Evolutionary conservation across 1,284 basidiomycete genomes (phyloP), one percentile per base, ranked within the genome.

Genomic region (Neotropicomus parvogracilis): DNA sequence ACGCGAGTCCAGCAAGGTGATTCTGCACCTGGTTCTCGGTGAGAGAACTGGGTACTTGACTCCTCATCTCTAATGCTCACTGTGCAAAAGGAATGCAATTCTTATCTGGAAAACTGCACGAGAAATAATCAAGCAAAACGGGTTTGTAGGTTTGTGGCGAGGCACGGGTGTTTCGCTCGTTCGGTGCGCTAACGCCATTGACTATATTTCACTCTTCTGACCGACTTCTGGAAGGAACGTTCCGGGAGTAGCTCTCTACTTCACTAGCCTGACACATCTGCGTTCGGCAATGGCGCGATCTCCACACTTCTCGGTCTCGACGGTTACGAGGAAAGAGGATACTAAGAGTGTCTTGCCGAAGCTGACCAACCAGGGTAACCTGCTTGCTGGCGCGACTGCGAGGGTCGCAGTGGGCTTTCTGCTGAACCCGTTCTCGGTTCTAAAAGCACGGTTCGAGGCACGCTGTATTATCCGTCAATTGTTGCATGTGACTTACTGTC

Each of bases 391-490:
- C 2, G 95, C 93, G 0, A 79, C 88, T 4, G 84, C 91, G 0
- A 80, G 97, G 40, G 86, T 93, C 11, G 75, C 75, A 0, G 90
- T 98, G 1, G 95, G 95, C 0, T 87, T 97, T 59, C 54, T 95
- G 0, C 64, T 99, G 51, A 98, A 95, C 64, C 97, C 95, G 0
- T 85, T 99, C 57, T 91, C 95, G 0, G 85, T 99, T 12, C 72
- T 99, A 49, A 99, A 99, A 70, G 91, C 95, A 19, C 80, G 95
- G 12, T 97, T 88, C 56, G 95, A 99, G 80, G 94, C 88, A 48
- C 40, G 83, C 68, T 12, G 14, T 26, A 34, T 29, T 17, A 20
- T 44, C 31, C 24, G 32, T 29, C 33, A 29, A 16, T 32, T 20
- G 47, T 4, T n/a, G 5, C 10, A 21, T 27, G 0, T 1, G 14